These are phyloP conservation scores for Argentina anserina DNA, from an alignment of 306 rosid species.

Conservation along the genomic window DNA sequence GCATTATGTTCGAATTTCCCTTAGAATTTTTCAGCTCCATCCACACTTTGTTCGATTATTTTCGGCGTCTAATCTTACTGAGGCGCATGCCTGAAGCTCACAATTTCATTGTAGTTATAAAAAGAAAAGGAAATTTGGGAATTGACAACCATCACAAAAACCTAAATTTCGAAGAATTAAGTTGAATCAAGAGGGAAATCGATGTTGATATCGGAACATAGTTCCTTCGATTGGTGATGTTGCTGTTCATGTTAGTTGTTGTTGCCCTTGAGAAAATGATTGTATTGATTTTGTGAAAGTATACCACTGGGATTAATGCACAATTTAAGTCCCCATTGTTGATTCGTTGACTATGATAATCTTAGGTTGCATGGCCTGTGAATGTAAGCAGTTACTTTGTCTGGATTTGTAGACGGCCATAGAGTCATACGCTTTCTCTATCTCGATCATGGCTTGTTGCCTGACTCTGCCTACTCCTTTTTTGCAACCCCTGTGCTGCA, in stretches of 20 bases:
- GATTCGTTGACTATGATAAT: neutral
- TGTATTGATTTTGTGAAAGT: neutral
- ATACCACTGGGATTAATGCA: neutral
- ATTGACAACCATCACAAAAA: neutral
- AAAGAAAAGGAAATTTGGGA: neutral
- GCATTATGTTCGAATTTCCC: neutral
- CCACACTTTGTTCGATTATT: neutral
- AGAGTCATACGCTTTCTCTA: neutral
- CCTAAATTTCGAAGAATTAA: neutral
- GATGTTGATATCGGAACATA: neutral
- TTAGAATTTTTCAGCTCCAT: neutral
- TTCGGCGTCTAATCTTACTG: neutral
- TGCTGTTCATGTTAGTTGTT: neutral
- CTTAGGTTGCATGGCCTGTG: neutral
- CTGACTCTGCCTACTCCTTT: neutral
- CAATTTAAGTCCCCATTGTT: neutral
- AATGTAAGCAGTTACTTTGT: neutral
- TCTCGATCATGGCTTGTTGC: constrained; percentile 3
- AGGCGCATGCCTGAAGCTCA: neutral
- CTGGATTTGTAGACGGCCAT: neutral
- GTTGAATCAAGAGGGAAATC: neutral
- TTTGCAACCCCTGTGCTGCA: neutral
- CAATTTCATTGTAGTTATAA: neutral
- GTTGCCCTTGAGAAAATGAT: no score
- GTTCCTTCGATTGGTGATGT: neutral